A percentile compares a stretch with the other conserved stretches of the same genome.
These are phyloP conservation scores for Hordeum vulgare DNA, from an alignment of 176 grass and related monocot species.

Conservation along the genomic window DNA sequence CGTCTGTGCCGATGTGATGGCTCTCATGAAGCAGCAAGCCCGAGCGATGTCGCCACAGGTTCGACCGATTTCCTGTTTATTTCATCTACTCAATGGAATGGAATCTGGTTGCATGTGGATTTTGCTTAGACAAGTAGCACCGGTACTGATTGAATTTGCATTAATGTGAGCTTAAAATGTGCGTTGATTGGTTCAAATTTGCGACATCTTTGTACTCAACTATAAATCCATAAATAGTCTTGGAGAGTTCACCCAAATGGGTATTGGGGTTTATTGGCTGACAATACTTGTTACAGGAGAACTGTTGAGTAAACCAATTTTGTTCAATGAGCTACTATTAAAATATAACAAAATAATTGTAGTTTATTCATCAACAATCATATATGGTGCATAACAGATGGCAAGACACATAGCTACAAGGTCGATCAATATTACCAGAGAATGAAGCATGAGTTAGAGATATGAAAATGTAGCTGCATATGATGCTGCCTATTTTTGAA, in stretches of 20 bases:
- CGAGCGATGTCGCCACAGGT: constrained; percentile 69
- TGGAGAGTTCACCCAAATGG: background rate
- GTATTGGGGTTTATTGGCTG: background rate
- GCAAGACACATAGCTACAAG: background rate
- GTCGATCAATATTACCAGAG: background rate
- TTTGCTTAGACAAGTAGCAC: background rate
- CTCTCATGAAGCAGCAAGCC: constrained; percentile 58
- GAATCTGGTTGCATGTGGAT: background rate
- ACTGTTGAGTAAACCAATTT: background rate
- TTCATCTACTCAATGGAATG: background rate
- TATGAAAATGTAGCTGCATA: background rate
- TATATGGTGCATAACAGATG: background rate
- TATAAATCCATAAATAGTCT: background rate
- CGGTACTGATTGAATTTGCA: background rate
- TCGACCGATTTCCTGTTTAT: background rate
- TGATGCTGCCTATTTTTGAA: background rate
- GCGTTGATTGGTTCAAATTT: background rate
- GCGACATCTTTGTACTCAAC: background rate
- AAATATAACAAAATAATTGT: background rate
- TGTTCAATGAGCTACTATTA: background rate
- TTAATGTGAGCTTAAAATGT: background rate
- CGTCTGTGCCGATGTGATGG: constrained; percentile 60
- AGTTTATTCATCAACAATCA: background rate
- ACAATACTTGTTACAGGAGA: background rate
- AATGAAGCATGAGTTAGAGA: background rate